Conservation (phyloP, 768 basidiomycete genomes). For the Suillus luteus region DNA sequence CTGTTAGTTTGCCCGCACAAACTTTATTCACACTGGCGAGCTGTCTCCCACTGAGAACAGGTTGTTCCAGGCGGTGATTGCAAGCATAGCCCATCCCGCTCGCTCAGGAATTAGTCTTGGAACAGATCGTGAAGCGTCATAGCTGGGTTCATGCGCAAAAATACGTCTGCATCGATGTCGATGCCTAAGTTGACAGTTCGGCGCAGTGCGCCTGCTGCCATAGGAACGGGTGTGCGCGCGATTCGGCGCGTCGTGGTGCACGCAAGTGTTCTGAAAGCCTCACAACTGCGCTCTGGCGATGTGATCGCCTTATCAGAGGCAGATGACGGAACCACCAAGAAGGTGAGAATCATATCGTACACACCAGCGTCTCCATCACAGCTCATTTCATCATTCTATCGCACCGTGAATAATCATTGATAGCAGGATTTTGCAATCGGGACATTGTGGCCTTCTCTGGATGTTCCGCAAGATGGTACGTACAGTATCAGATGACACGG, state of each 20-base stretch:
- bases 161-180: constrained; percentile 3
- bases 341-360: constrained; percentile 34
- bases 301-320: constrained; percentile 54
- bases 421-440: constrained; percentile 66
- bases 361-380: constrained; percentile 13
- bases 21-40: background rate
- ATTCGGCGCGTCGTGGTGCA: constrained; percentile 66
- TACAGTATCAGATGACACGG: constrained; percentile 19
- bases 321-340: constrained; percentile 35
- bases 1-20: background rate
- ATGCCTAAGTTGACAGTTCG: constrained; percentile 5
- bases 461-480: constrained; percentile 60
- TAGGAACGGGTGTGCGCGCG: constrained; percentile 38
- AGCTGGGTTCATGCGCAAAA: constrained; percentile 2
- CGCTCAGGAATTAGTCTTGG: background rate
- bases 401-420: constrained; percentile 17
- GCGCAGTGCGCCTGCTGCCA: background rate
- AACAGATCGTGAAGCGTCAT: background rate
- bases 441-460: constrained; percentile 73
- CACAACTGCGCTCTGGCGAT: constrained; percentile 71
- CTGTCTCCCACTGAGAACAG: background rate
- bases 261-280: constrained; percentile 57
- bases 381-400: constrained; percentile 12
- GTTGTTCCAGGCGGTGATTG: background rate
- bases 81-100: no score